Conservation (phyloP, 2,329 filamentous ascomycete species). For the Colletotrichum liriopes region DNA sequence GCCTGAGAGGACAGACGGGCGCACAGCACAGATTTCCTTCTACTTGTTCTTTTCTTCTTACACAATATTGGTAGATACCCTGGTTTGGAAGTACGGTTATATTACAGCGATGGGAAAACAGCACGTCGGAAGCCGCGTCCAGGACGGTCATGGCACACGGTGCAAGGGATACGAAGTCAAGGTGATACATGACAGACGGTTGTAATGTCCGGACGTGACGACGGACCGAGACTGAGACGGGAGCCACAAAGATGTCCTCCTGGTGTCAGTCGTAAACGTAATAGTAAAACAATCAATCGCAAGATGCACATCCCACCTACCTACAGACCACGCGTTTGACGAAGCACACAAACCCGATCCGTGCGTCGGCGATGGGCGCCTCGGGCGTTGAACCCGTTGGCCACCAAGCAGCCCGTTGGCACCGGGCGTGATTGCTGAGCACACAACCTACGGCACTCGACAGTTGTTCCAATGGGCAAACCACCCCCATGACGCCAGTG, state of each 20-base stretch:
- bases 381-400: neutral
- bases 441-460: neutral
- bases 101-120: slow-evolving; percentile 20
- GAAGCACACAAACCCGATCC: neutral
- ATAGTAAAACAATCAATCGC: slow-evolving; percentile 14
- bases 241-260: neutral
- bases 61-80: slow-evolving; percentile 40
- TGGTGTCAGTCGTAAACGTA: slow-evolving; percentile 23
- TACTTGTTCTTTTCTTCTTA: neutral
- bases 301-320: slow-evolving; percentile 1
- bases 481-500: too few relatives aligned
- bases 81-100: slow-evolving; percentile 15
- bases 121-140: slow-evolving; percentile 23
- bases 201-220: slow-evolving; percentile 19
- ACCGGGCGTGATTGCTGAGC: neutral
- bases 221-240: neutral
- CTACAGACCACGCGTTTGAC: neutral
- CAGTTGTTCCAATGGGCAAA: too few relatives aligned
- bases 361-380: neutral
- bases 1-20: slow-evolving; percentile 4
- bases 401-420: neutral
- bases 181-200: slow-evolving; percentile 3
- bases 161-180: neutral
- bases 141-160: slow-evolving; percentile 7
- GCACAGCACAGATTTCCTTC: neutral